Evolutionary conservation across 1,284 basidiomycete species (phyloP), one percentile per base, ranked within the genome.

Genomic region (Moesziomyces sp.): DNA sequence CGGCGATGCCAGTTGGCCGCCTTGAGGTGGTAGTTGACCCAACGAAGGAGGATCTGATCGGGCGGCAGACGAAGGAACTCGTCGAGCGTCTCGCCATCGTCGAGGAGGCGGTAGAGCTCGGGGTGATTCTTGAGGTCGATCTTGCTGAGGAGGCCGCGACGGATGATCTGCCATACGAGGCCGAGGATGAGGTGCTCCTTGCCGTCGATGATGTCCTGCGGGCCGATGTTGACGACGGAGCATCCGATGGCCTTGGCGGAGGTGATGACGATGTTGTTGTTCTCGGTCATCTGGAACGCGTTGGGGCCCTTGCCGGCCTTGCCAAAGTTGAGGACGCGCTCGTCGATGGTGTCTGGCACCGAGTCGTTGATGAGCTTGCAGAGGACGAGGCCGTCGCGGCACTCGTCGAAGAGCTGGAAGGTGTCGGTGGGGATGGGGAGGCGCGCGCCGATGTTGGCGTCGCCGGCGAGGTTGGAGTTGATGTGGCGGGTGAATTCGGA

Each of bases 211-310:
- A 99, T 87, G 86, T 99, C 96, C 21, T 90, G 89, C 0, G 96
- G 92, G 40, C 97, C 96, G 75, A 99, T 97, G 86, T 99, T 99
- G 85, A 99, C 96, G 53, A 98, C 94, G 9, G 93, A 95, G 85
- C 97, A 97, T 40, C 96, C 96, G 76, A 99, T 98, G 85, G 93
- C 96, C 86, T 97, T 96, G 46, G 96, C 90, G 35, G 97, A 99
- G 11, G 93, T 92, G 86, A 99, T 97, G 84, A 99, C 96, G 79
- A 99, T 96, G 86, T 98, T 99, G 88, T 99, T 98, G 88, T 99
- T 99, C 85, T 99, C 96, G 0, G 96, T 98, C 85, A 97, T 97
- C 84, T 98, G 94, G 90, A 99, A 99, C 94, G 97, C 62, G 95
- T 89, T 21, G 90, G 89, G 78, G 71, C 83, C 83, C 74, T 87